Base-by-base conservation (phyloP, 768 basidiomycete species). In the Hydnum rufescens region DNA sequence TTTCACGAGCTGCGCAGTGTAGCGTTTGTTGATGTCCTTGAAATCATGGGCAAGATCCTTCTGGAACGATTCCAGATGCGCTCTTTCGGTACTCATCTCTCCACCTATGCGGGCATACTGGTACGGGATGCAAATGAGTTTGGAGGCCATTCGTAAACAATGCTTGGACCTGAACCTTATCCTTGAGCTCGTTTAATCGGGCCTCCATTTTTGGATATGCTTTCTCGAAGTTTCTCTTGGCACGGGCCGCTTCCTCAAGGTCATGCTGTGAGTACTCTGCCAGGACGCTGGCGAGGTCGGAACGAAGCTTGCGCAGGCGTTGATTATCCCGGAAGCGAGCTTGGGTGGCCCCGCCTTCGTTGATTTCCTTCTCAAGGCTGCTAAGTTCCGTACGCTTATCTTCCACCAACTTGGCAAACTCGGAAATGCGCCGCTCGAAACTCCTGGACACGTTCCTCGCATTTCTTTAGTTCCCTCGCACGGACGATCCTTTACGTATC, bases 1-100 rank as follows among this genome's bases (percentile, higher is more conserved):
- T 69, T 80, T 85, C 60, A 97, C 77, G 49, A 97, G 72, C 62
- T 96, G 92, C 51, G 87, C 81, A 6, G 80, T 84, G 62, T 93
- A 95, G 56, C 74, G 74, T 64, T 80, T 82, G 61, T 82, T 77
- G 59, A 89, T 75, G 57, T 89, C 76, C 64, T 85, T 86, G 71
- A 80, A 96, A 55, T 93, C 89, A 58, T 71, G 75, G 36, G 61
- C 56, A 51, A 88, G 64, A 61, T 95, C 89, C 36, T 59, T 67
- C 61, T 87, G 75, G 58, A 76, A 67, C 26, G 71, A 71, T 61
- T 76, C 74, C 52, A 82, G 64, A 57, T 85, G 82, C 28, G 74
- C 73, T 58, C 74, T 71, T 58, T 78, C 68, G 4, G 83, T 81
- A 54, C 75, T 77, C 25, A 96, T 66, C 66, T 93, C 87, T 55